A percentile compares a stretch with the other conserved stretches of the same genome.
These are phyloP conservation scores for Luffa aegyptiaca DNA, from an alignment of 306 rosid species.

Conservation along the genomic window DNA sequence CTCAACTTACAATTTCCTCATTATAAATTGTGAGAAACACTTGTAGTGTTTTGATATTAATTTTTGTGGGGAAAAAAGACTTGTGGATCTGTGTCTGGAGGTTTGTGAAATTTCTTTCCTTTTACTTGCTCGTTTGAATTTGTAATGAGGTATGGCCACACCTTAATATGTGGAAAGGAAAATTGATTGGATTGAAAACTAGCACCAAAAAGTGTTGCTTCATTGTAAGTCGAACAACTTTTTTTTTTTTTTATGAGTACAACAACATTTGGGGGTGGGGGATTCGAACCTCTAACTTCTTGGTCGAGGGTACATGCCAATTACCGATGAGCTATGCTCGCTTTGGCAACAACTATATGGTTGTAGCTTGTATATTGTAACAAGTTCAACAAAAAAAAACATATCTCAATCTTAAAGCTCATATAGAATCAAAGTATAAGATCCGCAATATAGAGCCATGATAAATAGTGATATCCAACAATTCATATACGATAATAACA, in stretches of 20 bases:
- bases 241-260: too few relatives aligned
- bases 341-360: neutral
- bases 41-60: neutral
- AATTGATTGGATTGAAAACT: neutral
- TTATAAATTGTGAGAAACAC: neutral
- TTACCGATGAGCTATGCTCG: too few relatives aligned
- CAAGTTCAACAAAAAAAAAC: neutral
- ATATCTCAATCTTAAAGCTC: neutral
- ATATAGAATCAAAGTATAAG: neutral
- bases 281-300: too few relatives aligned
- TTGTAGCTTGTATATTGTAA: neutral
- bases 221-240: too few relatives aligned
- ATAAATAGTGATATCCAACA: neutral
- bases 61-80: neutral
- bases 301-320: too few relatives aligned
- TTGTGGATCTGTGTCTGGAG: neutral
- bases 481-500: neutral
- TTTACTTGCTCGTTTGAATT: neutral
- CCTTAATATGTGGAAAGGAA: neutral
- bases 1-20: neutral
- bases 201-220: neutral
- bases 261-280: too few relatives aligned
- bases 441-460: neutral
- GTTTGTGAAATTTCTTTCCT: neutral
- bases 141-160: neutral